Evolutionary conservation across 495 filamentous ascomycete genomes (phyloP), one percentile per base, ranked within the genome.

Genomic region (Penicillium psychrofluorescens): DNA sequence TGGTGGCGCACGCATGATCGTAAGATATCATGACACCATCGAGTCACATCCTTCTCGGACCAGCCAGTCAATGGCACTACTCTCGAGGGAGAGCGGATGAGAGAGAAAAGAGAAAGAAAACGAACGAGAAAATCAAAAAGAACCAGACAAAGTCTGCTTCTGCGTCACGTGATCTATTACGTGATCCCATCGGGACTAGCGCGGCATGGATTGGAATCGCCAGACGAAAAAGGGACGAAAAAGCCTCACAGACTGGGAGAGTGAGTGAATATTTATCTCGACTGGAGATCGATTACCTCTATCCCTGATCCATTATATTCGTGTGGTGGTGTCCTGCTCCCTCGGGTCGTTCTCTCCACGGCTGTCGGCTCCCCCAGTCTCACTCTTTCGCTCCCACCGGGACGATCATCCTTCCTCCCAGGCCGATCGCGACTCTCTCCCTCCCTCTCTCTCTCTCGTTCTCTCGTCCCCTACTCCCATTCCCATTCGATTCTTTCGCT

Each of bases 371-470:
- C 54, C 57, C 55, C 54, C 51, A 57, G 48, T 42, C 42, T 58
- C 56, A 51, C 51, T 41, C 49, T 51, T 55, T 51, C 49, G 45
- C 51, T 58, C 57, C 56, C 49, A 61, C 56, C 54, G 47, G 22
- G 57, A 54, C 51, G 57, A 61, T 61, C 57, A 55, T 55, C 51
- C 49, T 39, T n/a, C 33, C 38, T 46, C n/a, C 44, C 16, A 44
- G 36, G 57, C 59, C 59, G 63, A 58, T 61, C 62, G 50, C 57
- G 57, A 62, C 49, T 48, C 50, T 46, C 48, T 45, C 44, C 38
- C 49, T 45, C 45, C 41, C 43, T 50, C 49, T 43, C 39, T 16
- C 15, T 16, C 15, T 16, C 15, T 16, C 15, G 1, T 49, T 39
- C 33, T 40, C 39, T 33, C 45, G 43, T 39, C 38, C 49, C 41